Base-by-base conservation (phyloP, 164 flowering plant genomes). In the Berberis thunbergii region DNA sequence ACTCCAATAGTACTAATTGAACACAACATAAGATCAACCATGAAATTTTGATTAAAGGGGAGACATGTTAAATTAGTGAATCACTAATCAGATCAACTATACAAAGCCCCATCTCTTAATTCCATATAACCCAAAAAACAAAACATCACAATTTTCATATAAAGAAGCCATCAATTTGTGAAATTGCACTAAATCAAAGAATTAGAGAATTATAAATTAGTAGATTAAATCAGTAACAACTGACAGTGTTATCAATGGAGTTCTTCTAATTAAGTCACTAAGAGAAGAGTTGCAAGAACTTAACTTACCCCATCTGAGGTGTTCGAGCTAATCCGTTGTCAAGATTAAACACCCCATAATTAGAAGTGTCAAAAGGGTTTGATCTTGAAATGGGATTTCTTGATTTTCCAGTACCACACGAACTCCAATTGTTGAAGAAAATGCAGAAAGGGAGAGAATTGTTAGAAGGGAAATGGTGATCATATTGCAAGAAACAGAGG, bases 281-380 rank as follows among this genome's bases (percentile, higher is more conserved):
- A 52, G 48, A 57, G 41, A 13, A 26, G 11, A 55, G 42, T 41
- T 7, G 26, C 43, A 26, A 65, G 60, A 67, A 53, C 1, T 41
- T 45, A 41, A 26, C 1, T 42, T 66, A 90, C 97, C 97, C 97
- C 97, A 91, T 91, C 72, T 86, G 97, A 67, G 97, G 96, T 62
- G 96, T 84, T 57, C 0, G 72, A 65, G 87, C 89, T 61, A 91
- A 74, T 40, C 96, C 97, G 59, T 91, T 88, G 64, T 79, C 63
- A 69, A 91, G 93, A 60, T 88, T 89, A 38, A 86, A 64, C 45
- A 64, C 72, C 10, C 93, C 96, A 69, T 84, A 86, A 43, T 76
- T 85, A 41, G 96, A 85, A 58, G 82, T 83, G 62, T 86, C 91
- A 60, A 68, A 91, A 63, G 82, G 69, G 9, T 61, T 64, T 52